These are phyloP conservation scores for Paxillus ammoniavirescens DNA, from an alignment of 768 basidiomycete species.

Conservation along the genomic window DNA sequence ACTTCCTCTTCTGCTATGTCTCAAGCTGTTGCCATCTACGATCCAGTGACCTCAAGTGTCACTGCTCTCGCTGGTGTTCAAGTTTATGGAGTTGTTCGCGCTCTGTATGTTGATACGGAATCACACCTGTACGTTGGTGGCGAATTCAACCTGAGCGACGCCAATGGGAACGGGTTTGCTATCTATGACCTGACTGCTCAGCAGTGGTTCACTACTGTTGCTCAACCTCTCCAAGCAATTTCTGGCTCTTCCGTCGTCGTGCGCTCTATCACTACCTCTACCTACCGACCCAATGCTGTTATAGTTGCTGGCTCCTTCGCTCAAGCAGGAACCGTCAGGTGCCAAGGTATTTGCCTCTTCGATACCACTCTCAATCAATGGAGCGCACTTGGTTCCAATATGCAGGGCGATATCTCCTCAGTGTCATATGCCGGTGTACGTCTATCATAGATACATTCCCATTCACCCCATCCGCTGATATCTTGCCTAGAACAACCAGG, in stretches of 20 bases:
- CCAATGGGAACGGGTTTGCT: slow-evolving; percentile 65
- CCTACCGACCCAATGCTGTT: slow-evolving; percentile 57
- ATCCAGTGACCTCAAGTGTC: slow-evolving; percentile 48
- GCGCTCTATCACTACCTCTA: slow-evolving; percentile 65
- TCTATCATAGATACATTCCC: neutral
- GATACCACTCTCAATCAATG: slow-evolving; percentile 71
- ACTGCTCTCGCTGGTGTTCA: slow-evolving; percentile 58
- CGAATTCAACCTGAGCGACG: slow-evolving; percentile 64
- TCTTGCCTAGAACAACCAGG: slow-evolving; percentile 53
- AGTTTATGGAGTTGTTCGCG: slow-evolving; percentile 71
- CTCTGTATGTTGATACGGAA: slow-evolving; percentile 66
- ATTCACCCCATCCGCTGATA: slow-evolving; percentile 5
- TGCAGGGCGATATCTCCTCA: slow-evolving; percentile 77
- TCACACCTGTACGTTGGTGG: slow-evolving; percentile 80
- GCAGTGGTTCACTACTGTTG: slow-evolving; percentile 56
- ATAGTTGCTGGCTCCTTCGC: slow-evolving; percentile 89
- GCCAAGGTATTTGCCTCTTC: slow-evolving; percentile 77
- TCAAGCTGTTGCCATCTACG: slow-evolving; percentile 69
- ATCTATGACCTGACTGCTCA: slow-evolving; percentile 72
- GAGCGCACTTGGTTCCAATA: slow-evolving; percentile 74
- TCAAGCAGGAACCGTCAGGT: slow-evolving; percentile 70
- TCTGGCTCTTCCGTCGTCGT: slow-evolving; percentile 60
- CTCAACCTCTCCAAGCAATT: slow-evolving; percentile 59
- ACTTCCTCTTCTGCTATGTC: slow-evolving; percentile 39
- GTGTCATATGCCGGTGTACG: slow-evolving; percentile 82